These are phyloP conservation scores for Torulaspora franciscae DNA, from an alignment of 805 yeast genomes.

Conservation along the genomic window DNA sequence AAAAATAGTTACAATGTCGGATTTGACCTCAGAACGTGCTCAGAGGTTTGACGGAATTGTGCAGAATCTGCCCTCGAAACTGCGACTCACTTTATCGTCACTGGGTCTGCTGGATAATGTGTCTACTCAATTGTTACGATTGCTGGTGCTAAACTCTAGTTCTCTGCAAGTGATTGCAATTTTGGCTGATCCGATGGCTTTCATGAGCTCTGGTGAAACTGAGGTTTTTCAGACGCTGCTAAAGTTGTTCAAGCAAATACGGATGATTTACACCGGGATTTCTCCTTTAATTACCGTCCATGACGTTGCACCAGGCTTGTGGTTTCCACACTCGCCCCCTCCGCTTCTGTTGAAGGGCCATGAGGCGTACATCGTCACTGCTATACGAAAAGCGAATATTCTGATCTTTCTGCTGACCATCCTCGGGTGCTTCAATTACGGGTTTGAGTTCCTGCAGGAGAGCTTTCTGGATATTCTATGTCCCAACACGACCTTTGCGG, in stretches of 20 bases:
- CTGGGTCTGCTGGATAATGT: constrained; percentile 76
- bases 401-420: constrained; percentile 87
- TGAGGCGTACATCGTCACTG: constrained; percentile 42
- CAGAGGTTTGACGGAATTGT: constrained; percentile 25
- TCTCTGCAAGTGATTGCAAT: constrained; percentile 56
- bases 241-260: constrained; percentile 74
- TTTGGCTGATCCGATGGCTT: constrained; percentile 49
- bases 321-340: constrained; percentile 58
- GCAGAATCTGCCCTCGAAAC: constrained; percentile 40
- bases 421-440: constrained; percentile 77
- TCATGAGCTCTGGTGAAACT: constrained; percentile 53
- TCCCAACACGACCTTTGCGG: constrained; percentile 45
- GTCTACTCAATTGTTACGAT: constrained; percentile 71
- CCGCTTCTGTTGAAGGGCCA: constrained; percentile 55
- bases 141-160: constrained; percentile 61
- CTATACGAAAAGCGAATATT: constrained; percentile 77
- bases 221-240: constrained; percentile 57
- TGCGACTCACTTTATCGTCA: constrained; percentile 60
- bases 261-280: constrained; percentile 58
- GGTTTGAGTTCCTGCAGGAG: constrained; percentile 80
- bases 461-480: constrained; percentile 84
- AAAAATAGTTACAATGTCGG: constrained; percentile 10
- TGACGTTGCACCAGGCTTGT: constrained; percentile 65
- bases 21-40: constrained; percentile 20
- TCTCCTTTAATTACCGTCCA: constrained; percentile 69